A percentile compares a stretch with the other conserved stretches of the same genome.
Evolutionary conservation across 768 basidiomycete species (phyloP).

Genomic region (Gymnopilus dilepis): DNA sequence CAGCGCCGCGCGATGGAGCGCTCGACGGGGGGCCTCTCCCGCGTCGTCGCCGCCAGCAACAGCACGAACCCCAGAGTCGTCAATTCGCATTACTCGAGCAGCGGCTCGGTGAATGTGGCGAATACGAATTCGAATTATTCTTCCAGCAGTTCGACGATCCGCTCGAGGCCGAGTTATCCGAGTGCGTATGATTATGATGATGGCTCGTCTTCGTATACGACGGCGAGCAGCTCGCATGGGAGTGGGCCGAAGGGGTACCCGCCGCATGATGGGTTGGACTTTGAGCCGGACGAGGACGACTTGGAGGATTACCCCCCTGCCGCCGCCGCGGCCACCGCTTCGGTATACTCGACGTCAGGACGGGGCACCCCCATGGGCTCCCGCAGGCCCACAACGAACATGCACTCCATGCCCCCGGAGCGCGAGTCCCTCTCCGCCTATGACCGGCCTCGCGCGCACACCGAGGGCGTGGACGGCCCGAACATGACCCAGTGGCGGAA

Average conservation of each 20-base stretch:
- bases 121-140: slow-evolving; percentile 38
- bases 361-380: slow-evolving; percentile 75
- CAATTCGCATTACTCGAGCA: slow-evolving; percentile 35
- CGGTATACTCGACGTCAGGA: slow-evolving; percentile 54
- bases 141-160: slow-evolving; percentile 23
- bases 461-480: slow-evolving; percentile 69
- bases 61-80: slow-evolving; percentile 49
- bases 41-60: slow-evolving; percentile 50
- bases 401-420: slow-evolving; percentile 64
- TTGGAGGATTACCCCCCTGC: slow-evolving; percentile 75
- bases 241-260: slow-evolving; percentile 61
- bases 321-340: not conserved
- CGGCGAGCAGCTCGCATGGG: slow-evolving; percentile 33
- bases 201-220: slow-evolving; percentile 35
- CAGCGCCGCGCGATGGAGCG: slow-evolving; percentile 72
- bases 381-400: slow-evolving; percentile 54
- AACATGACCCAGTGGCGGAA: slow-evolving; percentile 69
- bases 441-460: slow-evolving; percentile 67
- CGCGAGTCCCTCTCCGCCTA: slow-evolving; percentile 53
- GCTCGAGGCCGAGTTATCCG: slow-evolving; percentile 34
- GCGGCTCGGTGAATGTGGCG: slow-evolving; percentile 12
- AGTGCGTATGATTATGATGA: slow-evolving; percentile 38
- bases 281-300: slow-evolving; percentile 75
- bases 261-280: slow-evolving; percentile 71
- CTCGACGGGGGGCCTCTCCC: slow-evolving; percentile 45